Evolutionary conservation across 768 basidiomycete species (phyloP).

Genomic region (Kwoniella sp.): DNA sequence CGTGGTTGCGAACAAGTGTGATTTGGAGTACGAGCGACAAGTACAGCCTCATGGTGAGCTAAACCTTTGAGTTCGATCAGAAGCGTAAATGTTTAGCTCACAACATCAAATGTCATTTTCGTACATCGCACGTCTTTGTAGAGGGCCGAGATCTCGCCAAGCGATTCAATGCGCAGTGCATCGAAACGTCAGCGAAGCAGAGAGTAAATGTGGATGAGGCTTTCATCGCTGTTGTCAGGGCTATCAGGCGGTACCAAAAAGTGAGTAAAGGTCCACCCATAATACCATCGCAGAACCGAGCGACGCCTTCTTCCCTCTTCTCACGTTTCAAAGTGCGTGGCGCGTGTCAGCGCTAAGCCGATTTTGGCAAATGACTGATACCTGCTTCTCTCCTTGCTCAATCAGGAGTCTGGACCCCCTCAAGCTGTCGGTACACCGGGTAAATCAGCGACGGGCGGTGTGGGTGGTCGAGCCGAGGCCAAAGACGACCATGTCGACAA

Average conservation of each 20-base stretch:
- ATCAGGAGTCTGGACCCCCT: constrained; percentile 54
- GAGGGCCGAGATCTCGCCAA: constrained; percentile 98
- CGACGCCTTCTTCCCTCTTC: too few relatives aligned
- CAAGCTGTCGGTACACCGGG: constrained; percentile 29
- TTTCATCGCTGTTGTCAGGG: constrained; percentile 87
- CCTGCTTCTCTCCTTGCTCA: too few relatives aligned
- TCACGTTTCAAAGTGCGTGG: too few relatives aligned
- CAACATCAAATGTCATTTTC: too few relatives aligned
- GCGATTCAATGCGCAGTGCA: constrained; percentile 89
- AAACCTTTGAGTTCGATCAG: not conserved
- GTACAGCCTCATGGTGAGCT: constrained; percentile 87
- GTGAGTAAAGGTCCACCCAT: constrained; percentile 59
- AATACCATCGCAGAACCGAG: too few relatives aligned
- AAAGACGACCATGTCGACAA: constrained; percentile 49
- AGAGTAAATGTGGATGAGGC: constrained; percentile 96
- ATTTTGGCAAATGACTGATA: too few relatives aligned
- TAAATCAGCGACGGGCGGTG: constrained; percentile 36
- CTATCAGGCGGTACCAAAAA: constrained; percentile 92
- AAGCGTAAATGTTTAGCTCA: too few relatives aligned
- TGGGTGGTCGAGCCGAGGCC: constrained; percentile 40
- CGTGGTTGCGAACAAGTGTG: constrained; percentile 96
- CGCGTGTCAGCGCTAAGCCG: too few relatives aligned
- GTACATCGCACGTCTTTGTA: constrained; percentile 55
- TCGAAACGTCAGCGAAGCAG: constrained; percentile 95
- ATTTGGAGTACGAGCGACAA: constrained; percentile 92